Percentiles rank a stretch among this genome's conserved stretches.
Conservation (phyloP, 1,284 basidiomycete genomes). For the Boletus hoseneyae region DNA sequence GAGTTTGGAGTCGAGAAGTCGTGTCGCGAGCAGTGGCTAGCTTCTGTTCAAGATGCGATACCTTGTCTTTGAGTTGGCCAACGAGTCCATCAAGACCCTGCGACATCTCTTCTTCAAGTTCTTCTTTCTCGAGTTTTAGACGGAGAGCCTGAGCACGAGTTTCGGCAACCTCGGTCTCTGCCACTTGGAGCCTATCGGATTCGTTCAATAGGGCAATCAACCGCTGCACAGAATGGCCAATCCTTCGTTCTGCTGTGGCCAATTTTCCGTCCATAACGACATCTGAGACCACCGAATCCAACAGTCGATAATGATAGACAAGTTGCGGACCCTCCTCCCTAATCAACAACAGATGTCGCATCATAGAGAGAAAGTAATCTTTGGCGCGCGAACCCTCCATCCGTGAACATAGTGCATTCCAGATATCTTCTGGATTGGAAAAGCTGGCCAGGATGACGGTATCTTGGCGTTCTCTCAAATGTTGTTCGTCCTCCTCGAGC, state of each 20-base stretch:
- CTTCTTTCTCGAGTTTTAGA: slow-evolving; percentile 70
- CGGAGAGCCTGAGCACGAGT: slow-evolving; percentile 62
- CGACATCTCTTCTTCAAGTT: slow-evolving; percentile 77
- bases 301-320: slow-evolving; percentile 87
- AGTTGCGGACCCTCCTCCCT: slow-evolving; percentile 83
- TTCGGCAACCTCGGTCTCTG: slow-evolving; percentile 77
- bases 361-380: slow-evolving; percentile 86
- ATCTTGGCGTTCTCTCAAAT: slow-evolving; percentile 76
- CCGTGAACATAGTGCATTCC: slow-evolving; percentile 74
- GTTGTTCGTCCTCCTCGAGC: slow-evolving; percentile 78
- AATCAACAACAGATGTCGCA: slow-evolving; percentile 92
- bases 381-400: slow-evolving; percentile 76
- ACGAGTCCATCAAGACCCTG: slow-evolving; percentile 83
- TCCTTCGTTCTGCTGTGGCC: slow-evolving; percentile 77
- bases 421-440: slow-evolving; percentile 83
- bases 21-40: slow-evolving; percentile 77
- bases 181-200: slow-evolving; percentile 77
- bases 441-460: slow-evolving; percentile 76
- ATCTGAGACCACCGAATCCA: slow-evolving; percentile 91
- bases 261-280: slow-evolving; percentile 93
- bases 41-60: slow-evolving; percentile 77
- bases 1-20: slow-evolving; percentile 69
- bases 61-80: slow-evolving; percentile 74
- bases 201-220: slow-evolving; percentile 92
- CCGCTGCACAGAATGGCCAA: slow-evolving; percentile 88